Evolutionary conservation across 805 yeast genomes (phyloP), one percentile per base, ranked within the genome.

Genomic region (Candida nanaspora): DNA sequence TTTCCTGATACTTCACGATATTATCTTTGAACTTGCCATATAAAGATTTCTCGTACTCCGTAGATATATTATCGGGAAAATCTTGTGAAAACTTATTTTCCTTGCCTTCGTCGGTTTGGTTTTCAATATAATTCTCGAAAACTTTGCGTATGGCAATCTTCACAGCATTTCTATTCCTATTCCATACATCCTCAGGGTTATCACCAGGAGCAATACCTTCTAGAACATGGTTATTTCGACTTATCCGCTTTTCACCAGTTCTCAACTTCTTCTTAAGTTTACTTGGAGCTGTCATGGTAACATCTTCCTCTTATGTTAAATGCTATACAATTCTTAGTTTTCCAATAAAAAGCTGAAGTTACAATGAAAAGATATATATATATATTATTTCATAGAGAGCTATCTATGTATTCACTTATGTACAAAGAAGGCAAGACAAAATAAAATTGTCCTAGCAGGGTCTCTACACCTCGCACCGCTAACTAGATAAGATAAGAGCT

Each of bases 81-180:
- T 39, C 21, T n/a, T 10, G 8, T 5, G 15, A 14, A 14, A 22
- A 4, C 3, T 20, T 7, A n/a, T 18, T 14, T 18, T 4, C 5
- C 25, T 4, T 13, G 7, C 27, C 32, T 8, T 26, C 18, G 4
- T 20, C 11, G 9, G 11, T 4, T 6, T 20, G 22, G 10, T 38
- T 31, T 3, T 3, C 19, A n/a, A 31, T 31, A 19, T 6, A 31
- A 4, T 18, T n/a, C 10, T 31, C 15, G 14, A 58, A 35, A 0
- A 56, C 48, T 1, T 43, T 46, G 18, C 32, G 33, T 8, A 59
- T 45, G 5, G 60, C 51, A 3, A 26, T 22, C 21, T 37, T 41
- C 38, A 58, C 54, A 1, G 63, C 61, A 7, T 33, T 22, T 28
- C 64, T 41, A 2, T 56, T 55, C 46, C 46, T 49, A 13, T 28